Conservation (phyloP, 202 grass and related monocot genomes). For the Panicum hallii region DNA sequence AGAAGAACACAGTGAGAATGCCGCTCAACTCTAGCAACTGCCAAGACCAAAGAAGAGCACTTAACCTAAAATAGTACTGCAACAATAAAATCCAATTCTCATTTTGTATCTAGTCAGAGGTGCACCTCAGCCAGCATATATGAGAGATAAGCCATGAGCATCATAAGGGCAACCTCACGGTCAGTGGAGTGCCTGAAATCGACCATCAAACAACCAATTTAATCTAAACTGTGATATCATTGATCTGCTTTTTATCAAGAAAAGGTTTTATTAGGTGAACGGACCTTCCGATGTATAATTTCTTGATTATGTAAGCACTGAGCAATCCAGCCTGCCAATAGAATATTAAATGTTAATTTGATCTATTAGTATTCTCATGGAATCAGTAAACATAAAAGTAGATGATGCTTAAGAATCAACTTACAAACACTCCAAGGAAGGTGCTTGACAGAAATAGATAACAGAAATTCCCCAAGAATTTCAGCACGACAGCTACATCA, state of each 20-base stretch:
- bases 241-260: neutral
- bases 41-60: slow-evolving; percentile 28
- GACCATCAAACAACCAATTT: slow-evolving; percentile 9
- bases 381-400: neutral
- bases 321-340: slow-evolving; percentile 80
- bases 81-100: slow-evolving; percentile 8
- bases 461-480: slow-evolving; percentile 74
- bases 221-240: neutral
- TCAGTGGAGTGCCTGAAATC: slow-evolving; percentile 94
- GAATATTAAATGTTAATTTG: slow-evolving; percentile 36
- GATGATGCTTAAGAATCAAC: slow-evolving; percentile 37
- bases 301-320: slow-evolving; percentile 94
- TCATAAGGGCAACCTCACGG: slow-evolving; percentile 94
- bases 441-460: slow-evolving; percentile 92
- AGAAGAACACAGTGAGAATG: slow-evolving; percentile 98
- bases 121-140: slow-evolving; percentile 96
- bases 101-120: slow-evolving; percentile 23
- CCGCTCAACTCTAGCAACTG: slow-evolving; percentile 94
- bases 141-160: slow-evolving; percentile 98
- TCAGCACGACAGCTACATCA: slow-evolving; percentile 58
- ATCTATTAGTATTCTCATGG: slow-evolving; percentile 13
- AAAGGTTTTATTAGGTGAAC: slow-evolving; percentile 3
- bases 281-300: slow-evolving; percentile 95
- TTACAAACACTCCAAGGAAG: slow-evolving; percentile 94
- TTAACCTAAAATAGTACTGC: neutral